These are phyloP conservation scores for Scedosporium aurantiacum DNA, from an alignment of 2,329 filamentous ascomycete species.

Conservation along the genomic window DNA sequence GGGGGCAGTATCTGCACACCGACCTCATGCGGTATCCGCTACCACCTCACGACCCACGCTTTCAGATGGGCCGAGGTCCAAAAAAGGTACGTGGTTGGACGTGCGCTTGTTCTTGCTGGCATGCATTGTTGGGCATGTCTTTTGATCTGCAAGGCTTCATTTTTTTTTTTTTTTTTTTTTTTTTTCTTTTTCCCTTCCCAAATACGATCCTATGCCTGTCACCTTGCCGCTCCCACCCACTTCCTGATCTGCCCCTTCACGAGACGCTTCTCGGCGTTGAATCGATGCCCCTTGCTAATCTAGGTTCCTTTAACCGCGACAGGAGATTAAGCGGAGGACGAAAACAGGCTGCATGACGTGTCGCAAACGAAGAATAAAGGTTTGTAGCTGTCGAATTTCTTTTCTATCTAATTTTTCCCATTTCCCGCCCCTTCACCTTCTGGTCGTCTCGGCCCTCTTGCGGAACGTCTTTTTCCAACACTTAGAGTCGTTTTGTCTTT, in stretches of 20 bases:
- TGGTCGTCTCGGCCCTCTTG: background rate
- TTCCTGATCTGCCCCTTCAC: background rate
- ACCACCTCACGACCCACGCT: constrained; percentile 4
- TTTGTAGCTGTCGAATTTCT: constrained; percentile 20
- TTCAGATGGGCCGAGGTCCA: constrained; percentile 5
- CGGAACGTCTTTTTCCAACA: background rate
- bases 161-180: background rate
- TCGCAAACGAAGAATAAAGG: constrained; percentile 52
- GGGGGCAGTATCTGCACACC: constrained; percentile 11
- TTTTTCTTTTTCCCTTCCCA: background rate
- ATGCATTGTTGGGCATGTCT: too few relatives aligned
- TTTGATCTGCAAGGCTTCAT: background rate
- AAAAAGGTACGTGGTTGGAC: constrained; percentile 5
- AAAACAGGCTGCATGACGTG: constrained; percentile 54
- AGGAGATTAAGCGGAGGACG: constrained; percentile 53
- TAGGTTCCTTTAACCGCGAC: constrained; percentile 9
- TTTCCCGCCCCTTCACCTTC: background rate
- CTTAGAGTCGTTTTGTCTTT: constrained; percentile 3
- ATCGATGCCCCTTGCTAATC: background rate
- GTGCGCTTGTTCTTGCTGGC: background rate
- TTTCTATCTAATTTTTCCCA: background rate
- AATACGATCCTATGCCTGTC: background rate
- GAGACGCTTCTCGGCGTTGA: background rate
- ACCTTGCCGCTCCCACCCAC: background rate
- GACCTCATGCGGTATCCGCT: constrained; percentile 1